Evolutionary conservation across 495 filamentous ascomycete genomes (phyloP).

Genomic region (Chaetomium cochliodes): DNA sequence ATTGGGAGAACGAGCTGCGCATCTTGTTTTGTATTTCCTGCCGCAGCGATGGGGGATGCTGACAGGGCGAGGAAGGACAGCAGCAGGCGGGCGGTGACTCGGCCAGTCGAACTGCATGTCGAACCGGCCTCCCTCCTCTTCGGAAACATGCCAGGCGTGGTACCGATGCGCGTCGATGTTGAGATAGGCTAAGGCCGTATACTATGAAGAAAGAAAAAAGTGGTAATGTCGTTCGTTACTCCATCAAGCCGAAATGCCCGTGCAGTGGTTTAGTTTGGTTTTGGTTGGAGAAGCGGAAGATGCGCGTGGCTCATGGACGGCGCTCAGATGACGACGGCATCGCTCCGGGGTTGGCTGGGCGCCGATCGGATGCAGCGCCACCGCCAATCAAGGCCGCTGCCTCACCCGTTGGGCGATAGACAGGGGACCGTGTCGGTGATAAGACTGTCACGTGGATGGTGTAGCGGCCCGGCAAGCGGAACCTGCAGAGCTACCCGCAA

Average conservation of each 20-base stretch:
- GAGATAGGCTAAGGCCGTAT: neutral
- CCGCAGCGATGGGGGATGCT: conserved; percentile 37
- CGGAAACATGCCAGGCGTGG: conserved; percentile 39
- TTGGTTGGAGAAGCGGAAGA: neutral
- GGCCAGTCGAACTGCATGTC: conserved; percentile 51
- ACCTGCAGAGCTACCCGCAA: neutral
- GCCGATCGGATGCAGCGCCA: conserved; percentile 15
- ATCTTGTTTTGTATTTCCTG: conserved; percentile 21
- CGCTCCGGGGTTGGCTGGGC: conserved; percentile 12
- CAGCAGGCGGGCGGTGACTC: conserved; percentile 59
- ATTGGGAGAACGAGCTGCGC: conserved; percentile 37
- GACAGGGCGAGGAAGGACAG: conserved; percentile 63
- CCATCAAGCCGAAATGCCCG: neutral
- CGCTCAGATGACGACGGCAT: conserved; percentile 23
- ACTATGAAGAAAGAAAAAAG: neutral
- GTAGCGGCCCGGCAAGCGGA: neutral
- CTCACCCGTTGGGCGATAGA: neutral
- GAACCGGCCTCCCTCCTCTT: conserved; percentile 40
- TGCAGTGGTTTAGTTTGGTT: too few relatives aligned
- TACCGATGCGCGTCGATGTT: neutral
- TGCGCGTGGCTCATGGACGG: conserved; percentile 7
- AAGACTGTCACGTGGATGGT: neutral
- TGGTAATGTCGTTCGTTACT: neutral
- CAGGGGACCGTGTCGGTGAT: neutral
- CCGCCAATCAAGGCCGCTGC: conserved; percentile 13